Percentiles rank a stretch among this genome's conserved stretches.
These are phyloP conservation scores for Oryza australiensis DNA, from an alignment of 176 grass and related monocot genomes.

Conservation along the genomic window DNA sequence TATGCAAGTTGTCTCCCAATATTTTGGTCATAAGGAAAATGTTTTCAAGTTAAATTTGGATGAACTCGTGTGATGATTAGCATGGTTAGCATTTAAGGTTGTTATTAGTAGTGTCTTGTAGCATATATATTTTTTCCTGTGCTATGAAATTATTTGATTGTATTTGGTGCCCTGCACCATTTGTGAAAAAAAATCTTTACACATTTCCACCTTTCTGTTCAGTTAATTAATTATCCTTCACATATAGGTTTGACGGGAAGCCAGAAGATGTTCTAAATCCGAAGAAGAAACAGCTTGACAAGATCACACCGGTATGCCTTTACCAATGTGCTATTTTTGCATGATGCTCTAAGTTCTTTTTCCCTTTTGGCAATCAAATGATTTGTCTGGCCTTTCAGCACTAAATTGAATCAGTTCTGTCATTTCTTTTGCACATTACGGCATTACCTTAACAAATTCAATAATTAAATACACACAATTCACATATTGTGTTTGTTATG, in stretches of 20 bases:
- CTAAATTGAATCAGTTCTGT: slow-evolving; percentile 13
- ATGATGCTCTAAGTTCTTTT: background rate
- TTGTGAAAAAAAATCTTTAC: background rate
- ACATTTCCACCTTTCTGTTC: background rate
- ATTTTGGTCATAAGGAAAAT: background rate
- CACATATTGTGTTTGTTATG: background rate
- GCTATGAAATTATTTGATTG: background rate
- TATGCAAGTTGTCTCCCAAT: slow-evolving; percentile 15
- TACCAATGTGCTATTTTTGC: background rate
- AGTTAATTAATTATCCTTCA: slow-evolving; percentile 29
- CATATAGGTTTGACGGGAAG: slow-evolving; percentile 68
- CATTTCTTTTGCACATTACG: background rate
- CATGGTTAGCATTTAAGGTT: background rate
- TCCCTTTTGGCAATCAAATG: background rate
- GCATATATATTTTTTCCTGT: background rate
- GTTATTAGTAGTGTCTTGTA: background rate
- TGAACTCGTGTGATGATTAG: background rate
- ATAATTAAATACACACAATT: slow-evolving; percentile 2
- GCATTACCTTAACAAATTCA: background rate
- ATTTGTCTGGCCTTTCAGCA: background rate
- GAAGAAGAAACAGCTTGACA: slow-evolving; percentile 98
- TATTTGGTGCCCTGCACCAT: background rate
- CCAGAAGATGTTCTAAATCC: slow-evolving; percentile 96
- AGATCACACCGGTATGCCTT: slow-evolving; percentile 81
- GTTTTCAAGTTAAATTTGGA: background rate